Conservation (phyloP, 495 filamentous ascomycete species). For the Annulohypoxylon maeteangense region DNA sequence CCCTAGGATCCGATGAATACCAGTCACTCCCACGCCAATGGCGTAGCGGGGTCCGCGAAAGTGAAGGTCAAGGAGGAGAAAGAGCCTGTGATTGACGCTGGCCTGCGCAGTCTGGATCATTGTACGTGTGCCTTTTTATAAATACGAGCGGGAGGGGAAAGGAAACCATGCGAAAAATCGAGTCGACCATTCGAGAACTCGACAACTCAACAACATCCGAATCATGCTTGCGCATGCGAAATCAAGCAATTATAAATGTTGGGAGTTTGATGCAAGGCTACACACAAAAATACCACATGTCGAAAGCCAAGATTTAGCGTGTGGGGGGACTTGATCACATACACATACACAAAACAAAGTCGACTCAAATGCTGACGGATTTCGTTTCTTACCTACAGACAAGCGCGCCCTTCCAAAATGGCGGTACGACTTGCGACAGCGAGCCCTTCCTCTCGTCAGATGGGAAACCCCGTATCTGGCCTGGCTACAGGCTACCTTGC, state of each 20-base stretch:
- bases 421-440: constrained; percentile 86
- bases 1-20: constrained; percentile 39
- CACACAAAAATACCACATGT: neutral
- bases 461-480: constrained; percentile 97
- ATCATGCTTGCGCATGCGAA: neutral
- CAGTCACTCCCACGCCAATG: constrained; percentile 37
- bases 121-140: constrained; percentile 63
- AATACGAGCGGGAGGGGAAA: neutral
- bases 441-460: constrained; percentile 84
- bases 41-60: constrained; percentile 34
- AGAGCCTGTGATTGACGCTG: constrained; percentile 71
- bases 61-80: constrained; percentile 40
- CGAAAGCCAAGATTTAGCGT: neutral
- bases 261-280: neutral
- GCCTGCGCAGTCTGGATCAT: constrained; percentile 76
- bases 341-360: neutral
- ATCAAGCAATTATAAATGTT: neutral
- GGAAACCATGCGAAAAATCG: neutral
- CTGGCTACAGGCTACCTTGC: constrained; percentile 77
- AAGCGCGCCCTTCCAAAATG: constrained; percentile 84
- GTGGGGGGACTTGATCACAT: neutral
- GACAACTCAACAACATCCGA: neutral
- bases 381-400: constrained; percentile 64
- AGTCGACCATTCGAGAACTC: neutral
- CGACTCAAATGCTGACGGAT: constrained; percentile 11